phyloP scores from a whole-genome alignment of 352 stramenopile genomes.

The Pythium brassicae region DNA sequence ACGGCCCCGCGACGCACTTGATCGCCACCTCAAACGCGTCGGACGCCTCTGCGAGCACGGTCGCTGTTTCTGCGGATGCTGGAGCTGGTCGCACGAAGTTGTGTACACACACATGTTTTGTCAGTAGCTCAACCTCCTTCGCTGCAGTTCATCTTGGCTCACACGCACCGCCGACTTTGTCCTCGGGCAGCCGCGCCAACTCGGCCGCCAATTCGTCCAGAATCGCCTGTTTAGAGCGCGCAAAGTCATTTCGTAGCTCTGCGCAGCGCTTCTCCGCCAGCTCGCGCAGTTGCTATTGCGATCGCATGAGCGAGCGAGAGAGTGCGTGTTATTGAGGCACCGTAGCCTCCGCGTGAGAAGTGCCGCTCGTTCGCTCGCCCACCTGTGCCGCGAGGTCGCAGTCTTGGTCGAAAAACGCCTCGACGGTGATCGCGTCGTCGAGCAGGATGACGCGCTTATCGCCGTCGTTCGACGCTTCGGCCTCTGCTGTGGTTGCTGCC shows the following conservation, averaged over 20 bases:
- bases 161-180: constrained; percentile 7
- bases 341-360: neutral
- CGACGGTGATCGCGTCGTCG: constrained; percentile 18
- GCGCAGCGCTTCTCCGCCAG: constrained; percentile 42
- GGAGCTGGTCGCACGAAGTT: neutral
- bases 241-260: constrained; percentile 47
- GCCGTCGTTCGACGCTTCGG: constrained; percentile 1
- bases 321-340: neutral
- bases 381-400: constrained; percentile 19
- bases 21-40: constrained; percentile 49
- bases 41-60: constrained; percentile 14
- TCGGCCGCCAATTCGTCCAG: constrained; percentile 50
- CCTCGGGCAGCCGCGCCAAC: constrained; percentile 46
- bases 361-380: neutral
- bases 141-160: neutral
- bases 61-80: constrained; percentile 12
- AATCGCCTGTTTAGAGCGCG: constrained; percentile 49
- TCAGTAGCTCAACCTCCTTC: neutral
- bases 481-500: constrained; percentile 1
- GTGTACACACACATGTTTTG: neutral
- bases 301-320: neutral
- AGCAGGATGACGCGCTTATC: constrained; percentile 8
- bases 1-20: constrained; percentile 45
- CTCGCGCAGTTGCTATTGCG: constrained; percentile 45
- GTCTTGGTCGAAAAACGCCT: constrained; percentile 15